phyloP scores from a whole-genome alignment of 805 yeast genomes.

The Cyberlindnera meyerae region DNA sequence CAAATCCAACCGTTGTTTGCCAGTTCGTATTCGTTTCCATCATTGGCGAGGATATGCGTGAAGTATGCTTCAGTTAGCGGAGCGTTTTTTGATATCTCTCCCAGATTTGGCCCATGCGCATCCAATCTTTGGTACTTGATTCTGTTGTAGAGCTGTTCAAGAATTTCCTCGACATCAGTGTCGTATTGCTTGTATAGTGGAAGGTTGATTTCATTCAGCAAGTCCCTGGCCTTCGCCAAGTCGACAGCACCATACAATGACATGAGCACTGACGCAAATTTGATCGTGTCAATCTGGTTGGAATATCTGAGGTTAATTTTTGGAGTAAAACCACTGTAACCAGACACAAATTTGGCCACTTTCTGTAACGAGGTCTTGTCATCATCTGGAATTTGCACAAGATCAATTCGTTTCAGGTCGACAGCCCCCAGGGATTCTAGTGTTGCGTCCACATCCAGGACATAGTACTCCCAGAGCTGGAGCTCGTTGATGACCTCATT shows the following conservation, averaged over 20 bases:
- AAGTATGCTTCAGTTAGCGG: constrained; percentile 88
- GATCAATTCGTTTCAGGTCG: constrained; percentile 15
- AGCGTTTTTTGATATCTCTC: constrained; percentile 47
- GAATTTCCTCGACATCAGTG: constrained; percentile 59
- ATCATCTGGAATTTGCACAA: constrained; percentile 42
- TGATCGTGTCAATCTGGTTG: constrained; percentile 46
- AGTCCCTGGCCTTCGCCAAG: constrained; percentile 36
- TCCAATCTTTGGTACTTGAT: constrained; percentile 74
- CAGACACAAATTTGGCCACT: constrained; percentile 45
- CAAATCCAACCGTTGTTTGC: constrained; percentile 99
- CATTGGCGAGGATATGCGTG: constrained; percentile 53
- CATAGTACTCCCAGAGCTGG: constrained; percentile 86
- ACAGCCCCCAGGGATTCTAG: constrained; percentile 33
- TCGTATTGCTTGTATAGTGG: constrained; percentile 73
- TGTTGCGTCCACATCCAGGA: constrained; percentile 48
- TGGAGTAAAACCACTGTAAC: constrained; percentile 32
- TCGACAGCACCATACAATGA: constrained; percentile 26
- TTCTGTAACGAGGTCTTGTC: constrained; percentile 34
- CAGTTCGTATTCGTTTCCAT: constrained; percentile 60
- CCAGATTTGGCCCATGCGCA: constrained; percentile 74
- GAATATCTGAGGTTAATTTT: constrained; percentile 42
- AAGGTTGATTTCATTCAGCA: constrained; percentile 74
- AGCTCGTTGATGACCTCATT: constrained; percentile 60
- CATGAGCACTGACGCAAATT: constrained; percentile 50
- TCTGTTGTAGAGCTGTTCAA: constrained; percentile 69